Base-by-base conservation (phyloP, 768 basidiomycete genomes). In the Hebeloma cylindrosporum region DNA sequence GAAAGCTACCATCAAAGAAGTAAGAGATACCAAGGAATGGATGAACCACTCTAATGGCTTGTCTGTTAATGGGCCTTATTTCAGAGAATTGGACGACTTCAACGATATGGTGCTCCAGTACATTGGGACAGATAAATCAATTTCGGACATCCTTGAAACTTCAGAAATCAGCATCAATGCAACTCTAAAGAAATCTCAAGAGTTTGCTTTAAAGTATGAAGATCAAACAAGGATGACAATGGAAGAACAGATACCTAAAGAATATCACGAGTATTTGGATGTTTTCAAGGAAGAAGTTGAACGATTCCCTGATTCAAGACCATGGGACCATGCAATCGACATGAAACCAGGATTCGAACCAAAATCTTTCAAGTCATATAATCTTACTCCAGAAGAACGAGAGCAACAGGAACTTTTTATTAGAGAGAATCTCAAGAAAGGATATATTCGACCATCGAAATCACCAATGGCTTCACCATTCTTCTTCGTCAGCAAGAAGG, bases 401-500 rank as follows among this genome's bases (percentile, higher is more conserved):
- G n/a, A n/a, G n/a, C n/a, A n/a, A n/a, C n/a, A n/a, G n/a, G n/a
- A n/a, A n/a, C n/a, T n/a, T n/a, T n/a, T n/a, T n/a, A n/a, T n/a
- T n/a, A n/a, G n/a, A n/a, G n/a, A n/a, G n/a, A n/a, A n/a, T n/a
- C n/a, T n/a, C n/a, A n/a, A n/a, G n/a, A n/a, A n/a, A n/a, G n/a
- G n/a, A n/a, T n/a, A n/a, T n/a, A 43, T 44, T 7, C 21, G 41
- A 7, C 3, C 16, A 16, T 47, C 40, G 28, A 20, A 42, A 21
- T 47, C 50, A 4, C 46, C 46, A 20, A 32, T 17, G 33, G 44
- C 45, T 14, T 51, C 45, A 13, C 17, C 13, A 7, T 42, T 36
- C 29, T 42, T 52, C 42, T 33, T 39, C 31, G 42, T 57, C 1
- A 35, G 41, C 14, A 59, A 56, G 36, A 53, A 59, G 35, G 56